These are phyloP conservation scores for Syncephalis fuscata DNA, from an alignment of 371 early-diverging fungal species.

Conservation along the genomic window DNA sequence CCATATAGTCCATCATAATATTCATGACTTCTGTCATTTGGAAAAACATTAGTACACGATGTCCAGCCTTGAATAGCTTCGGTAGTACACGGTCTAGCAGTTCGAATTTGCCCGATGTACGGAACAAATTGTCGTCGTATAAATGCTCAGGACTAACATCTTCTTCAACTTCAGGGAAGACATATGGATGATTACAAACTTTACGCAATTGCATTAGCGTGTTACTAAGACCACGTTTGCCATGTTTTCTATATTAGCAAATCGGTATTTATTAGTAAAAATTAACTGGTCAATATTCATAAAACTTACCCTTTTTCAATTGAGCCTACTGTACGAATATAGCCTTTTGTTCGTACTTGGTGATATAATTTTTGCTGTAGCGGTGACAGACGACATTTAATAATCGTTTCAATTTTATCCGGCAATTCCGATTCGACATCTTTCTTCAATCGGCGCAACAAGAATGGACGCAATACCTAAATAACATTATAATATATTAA, in stretches of 20 bases:
- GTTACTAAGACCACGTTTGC: conserved; percentile 84
- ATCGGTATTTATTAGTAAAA: not conserved
- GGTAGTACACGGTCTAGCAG: conserved; percentile 91
- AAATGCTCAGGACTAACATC: conserved; percentile 43
- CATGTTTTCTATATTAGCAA: conserved; percentile 5
- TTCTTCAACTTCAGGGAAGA: conserved; percentile 90
- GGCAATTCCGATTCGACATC: conserved; percentile 98
- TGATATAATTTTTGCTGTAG: conserved; percentile 62
- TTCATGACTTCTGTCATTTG: conserved; percentile 99
- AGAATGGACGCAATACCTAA: conserved; percentile 87
- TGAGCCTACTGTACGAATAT: conserved; percentile 30
- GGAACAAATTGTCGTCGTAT: conserved; percentile 41
- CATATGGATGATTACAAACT: conserved; percentile 99
- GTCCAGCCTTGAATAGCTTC: conserved; percentile 73
- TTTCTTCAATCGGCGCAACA: conserved; percentile 95
- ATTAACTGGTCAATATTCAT: not conserved
- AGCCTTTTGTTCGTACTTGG: conserved; percentile 57
- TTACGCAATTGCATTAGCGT: conserved; percentile 98
- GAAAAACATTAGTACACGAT: conserved; percentile 94
- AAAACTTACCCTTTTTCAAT: conserved; percentile 32
- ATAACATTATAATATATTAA: not conserved
- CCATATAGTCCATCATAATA: conserved; percentile 92
- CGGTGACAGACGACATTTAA: conserved; percentile 84
- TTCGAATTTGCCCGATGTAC: conserved; percentile 95
- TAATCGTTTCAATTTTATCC: conserved; percentile 95